These are phyloP conservation scores for Haematococcus sp. DNA, from an alignment of 139 green algal genomes.

Conservation along the genomic window DNA sequence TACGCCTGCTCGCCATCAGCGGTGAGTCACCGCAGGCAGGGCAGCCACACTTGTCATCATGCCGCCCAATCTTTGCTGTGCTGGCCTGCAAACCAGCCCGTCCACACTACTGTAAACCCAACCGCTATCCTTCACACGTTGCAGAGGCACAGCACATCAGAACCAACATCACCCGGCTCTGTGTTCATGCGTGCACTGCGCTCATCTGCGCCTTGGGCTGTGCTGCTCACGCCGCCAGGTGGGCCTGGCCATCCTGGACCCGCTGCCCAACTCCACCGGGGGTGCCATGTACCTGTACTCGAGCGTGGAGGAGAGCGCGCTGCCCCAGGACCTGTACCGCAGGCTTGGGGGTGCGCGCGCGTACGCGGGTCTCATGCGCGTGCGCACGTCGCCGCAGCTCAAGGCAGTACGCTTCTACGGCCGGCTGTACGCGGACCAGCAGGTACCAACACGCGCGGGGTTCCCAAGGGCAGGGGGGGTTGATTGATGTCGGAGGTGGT, in stretches of 20 bases:
- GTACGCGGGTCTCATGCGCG: conserved; percentile 62
- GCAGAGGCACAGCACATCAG: too few species aligned
- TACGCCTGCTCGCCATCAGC: conserved; percentile 51
- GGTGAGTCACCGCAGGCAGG: too few species aligned
- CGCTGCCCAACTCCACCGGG: conserved; percentile 59
- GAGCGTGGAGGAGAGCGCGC: conserved; percentile 44
- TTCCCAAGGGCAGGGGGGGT: too few species aligned
- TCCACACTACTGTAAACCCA: too few species aligned
- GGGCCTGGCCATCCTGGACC: conserved; percentile 53
- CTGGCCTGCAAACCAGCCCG: too few species aligned
- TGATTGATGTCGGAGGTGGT: too few species aligned
- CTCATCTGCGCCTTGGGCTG: too few species aligned
- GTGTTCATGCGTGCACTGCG: not conserved
- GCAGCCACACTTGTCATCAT: too few species aligned
- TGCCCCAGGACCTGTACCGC: conserved; percentile 86
- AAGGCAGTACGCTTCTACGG: conserved; percentile 59
- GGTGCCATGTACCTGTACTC: conserved; percentile 79
- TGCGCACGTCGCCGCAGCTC: conserved; percentile 74
- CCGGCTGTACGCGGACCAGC: conserved; percentile 52
- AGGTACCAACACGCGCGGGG: too few species aligned
- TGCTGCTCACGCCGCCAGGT: conserved; percentile 7
- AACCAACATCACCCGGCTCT: conserved; percentile 6
- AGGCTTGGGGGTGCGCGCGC: conserved; percentile 57
- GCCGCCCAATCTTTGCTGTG: too few species aligned
- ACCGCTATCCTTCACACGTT: too few species aligned